Percentiles rank a stretch among this genome's conserved stretches.
Conservation (phyloP, 768 basidiomycete species). For the Terana coerulea region DNA sequence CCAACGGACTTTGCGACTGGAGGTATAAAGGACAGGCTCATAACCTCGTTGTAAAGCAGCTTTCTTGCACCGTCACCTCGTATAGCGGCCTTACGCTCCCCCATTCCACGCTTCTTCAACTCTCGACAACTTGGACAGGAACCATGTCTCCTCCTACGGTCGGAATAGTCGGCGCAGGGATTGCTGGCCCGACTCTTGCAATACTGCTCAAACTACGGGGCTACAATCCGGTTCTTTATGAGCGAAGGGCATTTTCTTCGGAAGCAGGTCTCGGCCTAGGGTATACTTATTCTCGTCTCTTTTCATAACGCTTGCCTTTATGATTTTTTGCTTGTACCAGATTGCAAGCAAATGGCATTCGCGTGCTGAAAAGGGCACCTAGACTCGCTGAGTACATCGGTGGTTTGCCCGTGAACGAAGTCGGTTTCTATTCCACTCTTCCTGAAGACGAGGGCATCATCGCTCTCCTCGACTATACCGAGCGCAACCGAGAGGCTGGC, state of each 20-base stretch:
- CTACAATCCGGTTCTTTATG: slow-evolving; percentile 1
- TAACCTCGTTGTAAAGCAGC: no score
- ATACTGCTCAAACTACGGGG: slow-evolving; percentile 4
- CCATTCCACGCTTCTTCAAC: no score
- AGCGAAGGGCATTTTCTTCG: slow-evolving; percentile 6
- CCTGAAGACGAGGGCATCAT: slow-evolving; percentile 9
- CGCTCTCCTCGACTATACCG: background rate
- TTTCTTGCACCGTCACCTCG: no score
- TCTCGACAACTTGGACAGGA: no score
- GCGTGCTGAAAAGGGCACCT: slow-evolving; percentile 6
- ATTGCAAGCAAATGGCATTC: slow-evolving; percentile 8
- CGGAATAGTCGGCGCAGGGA: background rate
- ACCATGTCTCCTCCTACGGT: background rate
- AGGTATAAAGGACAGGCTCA: no score
- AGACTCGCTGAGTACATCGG: slow-evolving; percentile 9
- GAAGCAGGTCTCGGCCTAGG: slow-evolving; percentile 29
- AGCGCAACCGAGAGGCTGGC: no score
- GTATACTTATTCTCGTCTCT: slow-evolving; percentile 17
- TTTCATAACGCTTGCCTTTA: background rate
- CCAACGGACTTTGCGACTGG: no score
- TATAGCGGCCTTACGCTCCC: no score
- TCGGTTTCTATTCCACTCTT: slow-evolving; percentile 7
- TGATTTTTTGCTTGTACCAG: background rate
- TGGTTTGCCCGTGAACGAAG: background rate
- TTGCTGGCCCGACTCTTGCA: slow-evolving; percentile 2